Base-by-base conservation (phyloP, 2,329 filamentous ascomycete species). In the Penicillium hesseltinei region DNA sequence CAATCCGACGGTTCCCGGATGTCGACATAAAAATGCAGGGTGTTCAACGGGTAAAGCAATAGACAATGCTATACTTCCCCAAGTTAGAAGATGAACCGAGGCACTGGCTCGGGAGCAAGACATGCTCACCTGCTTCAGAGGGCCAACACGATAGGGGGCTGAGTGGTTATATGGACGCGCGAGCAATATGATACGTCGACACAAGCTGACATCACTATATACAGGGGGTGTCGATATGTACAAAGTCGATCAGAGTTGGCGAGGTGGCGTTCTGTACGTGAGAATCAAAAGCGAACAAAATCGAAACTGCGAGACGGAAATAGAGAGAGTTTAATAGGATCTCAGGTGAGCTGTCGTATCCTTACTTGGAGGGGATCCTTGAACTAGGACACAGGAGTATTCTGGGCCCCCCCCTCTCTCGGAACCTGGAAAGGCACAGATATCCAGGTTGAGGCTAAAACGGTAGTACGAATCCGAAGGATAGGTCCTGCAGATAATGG, bases 301-400 rank as follows among this genome's bases (percentile, higher is more conserved):
- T 31, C 43, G 29, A 43, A 60, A 48, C 31, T 51, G 44, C 57
- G 53, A 62, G 62, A 60, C 57, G 56, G 55, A 36, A 54, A 59
- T 54, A 58, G 53, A 42, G 45, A 58, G 38, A 52, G 50, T 60
- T 64, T 64, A 55, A 64, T 53, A 53, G 31, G 21, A 52, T 42
- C 51, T 35, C 29, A 66, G 54, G 50, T 64, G 62, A 66, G 60
- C 60, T 64, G 38, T 64, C 61, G 51, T 53, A 48, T 62, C 59
- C 55, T 54, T 59, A 51, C 58, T 56, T 54, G 36, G 51, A 38
- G 55, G 49, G 56, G 57, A 56, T 63, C 52, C 58, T 55, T 31
- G 52, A 61, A 62, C 61, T 57, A 52, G 43, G 54, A 55, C 31
- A 56, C 61, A 65, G 45, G 61, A 66, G 42, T 56, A 56, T 17